Base-by-base conservation (phyloP, 2,329 filamentous ascomycete genomes). In the Trichoderma atrobrunneum region DNA sequence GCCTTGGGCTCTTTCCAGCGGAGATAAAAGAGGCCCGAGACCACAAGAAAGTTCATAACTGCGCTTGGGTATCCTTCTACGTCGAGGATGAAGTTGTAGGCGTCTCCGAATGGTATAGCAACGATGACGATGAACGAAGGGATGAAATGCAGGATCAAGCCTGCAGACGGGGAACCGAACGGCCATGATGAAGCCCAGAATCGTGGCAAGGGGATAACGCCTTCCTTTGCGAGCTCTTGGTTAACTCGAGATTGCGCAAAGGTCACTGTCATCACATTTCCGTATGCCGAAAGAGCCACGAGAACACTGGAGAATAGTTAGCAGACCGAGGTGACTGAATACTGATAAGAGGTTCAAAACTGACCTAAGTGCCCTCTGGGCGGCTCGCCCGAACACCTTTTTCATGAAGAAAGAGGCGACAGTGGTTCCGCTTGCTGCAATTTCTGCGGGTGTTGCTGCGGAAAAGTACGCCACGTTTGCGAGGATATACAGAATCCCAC, bases 101-200 rank as follows among this genome's bases (percentile, higher is more conserved):
- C 21, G 28, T 74, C 72, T 36, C 74, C 74, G 26, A 75, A 75
- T 3, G 74, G 74, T 59, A 75, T 75, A n/a, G 74, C 74, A 21
- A 74, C 74, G 8, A 75, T 75, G 26, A 75, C 69, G 36, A 75
- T 73, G 28, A 74, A 74, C 10, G 73, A 74, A 2, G 73, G 73
- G 43, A 74, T 74, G 43, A 74, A 74, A 61, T 74, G 73, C 28
- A 74, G 71, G 24, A 74, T 36, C 30, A 74, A 54, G 4, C 73
- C 73, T 8, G 73, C 62, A 12, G 70, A 71, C 14, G 73, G 73
- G 7, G 73, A 74, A 54, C 72, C 72, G 30, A 74, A 74, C 1
- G 73, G 73, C 73, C 73, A 74, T 32, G 51, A 70, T 24, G 73
- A 74, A 6, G 73, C 73, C 73, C 73, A 74, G 48, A 74, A 74